phyloP scores from a whole-genome alignment of 2,329 filamentous ascomycete species.

The Epichloe gansuensis region DNA sequence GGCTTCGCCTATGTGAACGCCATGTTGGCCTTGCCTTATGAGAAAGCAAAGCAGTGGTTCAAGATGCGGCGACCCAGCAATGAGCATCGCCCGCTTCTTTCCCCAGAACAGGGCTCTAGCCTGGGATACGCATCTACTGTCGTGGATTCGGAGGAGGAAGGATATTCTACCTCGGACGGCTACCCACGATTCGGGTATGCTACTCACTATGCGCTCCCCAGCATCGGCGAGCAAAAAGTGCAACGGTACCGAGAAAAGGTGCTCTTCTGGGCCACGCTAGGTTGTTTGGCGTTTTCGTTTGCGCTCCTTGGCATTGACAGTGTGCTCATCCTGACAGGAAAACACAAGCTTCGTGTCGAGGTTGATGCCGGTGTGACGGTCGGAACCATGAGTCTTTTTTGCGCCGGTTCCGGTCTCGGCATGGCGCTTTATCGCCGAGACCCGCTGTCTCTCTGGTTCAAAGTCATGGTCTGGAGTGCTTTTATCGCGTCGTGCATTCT shows the following conservation, averaged over 20 bases:
- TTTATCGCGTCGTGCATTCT: conserved; percentile 27
- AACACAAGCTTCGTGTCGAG: conserved; percentile 52
- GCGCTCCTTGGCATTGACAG: conserved; percentile 51
- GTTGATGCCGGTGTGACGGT: conserved; percentile 62
- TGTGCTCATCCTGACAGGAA: conserved; percentile 54
- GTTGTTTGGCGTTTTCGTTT: conserved; percentile 45
- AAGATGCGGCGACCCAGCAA: conserved; percentile 13
- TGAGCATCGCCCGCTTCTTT: conserved; percentile 13
- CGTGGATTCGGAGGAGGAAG: conserved; percentile 30
- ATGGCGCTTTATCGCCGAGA: conserved; percentile 42
- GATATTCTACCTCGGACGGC: conserved; percentile 41
- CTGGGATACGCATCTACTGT: conserved; percentile 19
- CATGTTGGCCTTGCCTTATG: conserved; percentile 35
- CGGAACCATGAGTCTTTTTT: conserved; percentile 55
- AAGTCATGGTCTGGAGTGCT: conserved; percentile 25
- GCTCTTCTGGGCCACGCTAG: conserved; percentile 39
- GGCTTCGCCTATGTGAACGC: conserved; percentile 48
- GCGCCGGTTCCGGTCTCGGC: conserved; percentile 47
- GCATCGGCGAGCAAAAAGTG: conserved; percentile 37
- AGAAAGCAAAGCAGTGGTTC: conserved; percentile 40
- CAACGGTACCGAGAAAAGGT: conserved; percentile 39
- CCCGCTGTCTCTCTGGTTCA: conserved; percentile 28
- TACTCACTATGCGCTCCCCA: conserved; percentile 41
- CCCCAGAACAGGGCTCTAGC: conserved; percentile 6
- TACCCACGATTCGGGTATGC: conserved; percentile 38